Percentiles rank a stretch among this genome's conserved stretches.
These are phyloP conservation scores for Amanita pallidorosea DNA, from an alignment of 768 basidiomycete species.

Conservation along the genomic window DNA sequence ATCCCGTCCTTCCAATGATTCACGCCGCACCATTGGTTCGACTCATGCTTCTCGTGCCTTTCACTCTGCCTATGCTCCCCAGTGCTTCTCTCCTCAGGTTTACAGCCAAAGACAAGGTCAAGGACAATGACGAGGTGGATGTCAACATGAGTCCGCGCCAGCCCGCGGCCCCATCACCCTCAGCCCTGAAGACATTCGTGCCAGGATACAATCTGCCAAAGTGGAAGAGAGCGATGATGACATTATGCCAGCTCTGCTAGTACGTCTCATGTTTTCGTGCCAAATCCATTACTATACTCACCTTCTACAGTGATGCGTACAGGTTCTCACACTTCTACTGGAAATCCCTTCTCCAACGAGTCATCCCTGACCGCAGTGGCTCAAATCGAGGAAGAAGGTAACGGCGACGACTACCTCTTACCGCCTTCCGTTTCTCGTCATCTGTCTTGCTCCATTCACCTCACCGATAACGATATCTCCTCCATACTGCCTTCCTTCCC, in stretches of 20 bases:
- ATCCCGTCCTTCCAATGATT: slow-evolving; percentile 29
- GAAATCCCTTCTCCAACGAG: not conserved
- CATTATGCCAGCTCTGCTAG: slow-evolving; percentile 60
- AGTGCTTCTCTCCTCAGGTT: slow-evolving; percentile 21
- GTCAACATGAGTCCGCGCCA: slow-evolving; percentile 25
- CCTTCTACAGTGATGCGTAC: slow-evolving; percentile 60
- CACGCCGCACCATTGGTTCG: slow-evolving; percentile 17
- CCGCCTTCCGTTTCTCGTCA: not conserved
- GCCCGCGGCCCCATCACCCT: slow-evolving; percentile 28
- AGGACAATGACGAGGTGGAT: slow-evolving; percentile 11
- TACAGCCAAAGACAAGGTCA: slow-evolving; percentile 2
- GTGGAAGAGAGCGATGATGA: slow-evolving; percentile 26
- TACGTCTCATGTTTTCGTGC: slow-evolving; percentile 22
- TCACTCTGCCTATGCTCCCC: slow-evolving; percentile 32
- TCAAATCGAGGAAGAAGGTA: not conserved
- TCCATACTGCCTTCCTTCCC: not conserved
- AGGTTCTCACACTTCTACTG: slow-evolving; percentile 16
- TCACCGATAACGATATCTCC: not conserved
- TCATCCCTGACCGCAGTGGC: not conserved
- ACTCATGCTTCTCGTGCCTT: slow-evolving; percentile 19
- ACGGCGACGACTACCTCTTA: not conserved
- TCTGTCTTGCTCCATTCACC: not conserved
- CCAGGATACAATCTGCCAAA: slow-evolving; percentile 30
- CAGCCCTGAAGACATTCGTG: slow-evolving; percentile 53
- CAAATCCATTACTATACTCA: slow-evolving; percentile 5